A percentile compares a stretch with the other conserved stretches of the same genome.
Evolutionary conservation across 2,329 filamentous ascomycete genomes (phyloP).

Genomic region (Annulohypoxylon truncatum): DNA sequence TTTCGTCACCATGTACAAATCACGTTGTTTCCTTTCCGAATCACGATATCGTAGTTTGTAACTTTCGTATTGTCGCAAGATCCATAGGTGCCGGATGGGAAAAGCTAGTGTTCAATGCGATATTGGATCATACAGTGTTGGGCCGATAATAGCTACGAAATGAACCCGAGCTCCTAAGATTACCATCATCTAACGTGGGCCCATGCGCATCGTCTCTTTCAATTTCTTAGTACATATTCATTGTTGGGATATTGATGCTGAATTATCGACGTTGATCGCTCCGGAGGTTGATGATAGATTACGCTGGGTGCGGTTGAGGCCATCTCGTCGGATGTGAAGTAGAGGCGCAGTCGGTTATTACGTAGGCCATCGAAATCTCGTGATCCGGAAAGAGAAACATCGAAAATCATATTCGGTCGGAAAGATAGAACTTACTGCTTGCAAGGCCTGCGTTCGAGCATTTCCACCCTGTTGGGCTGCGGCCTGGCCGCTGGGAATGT

Average conservation of each 20-base stretch:
- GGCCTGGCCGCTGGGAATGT: constrained; percentile 79
- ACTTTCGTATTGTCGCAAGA: neutral
- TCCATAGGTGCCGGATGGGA: neutral
- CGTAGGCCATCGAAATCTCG: constrained; percentile 34
- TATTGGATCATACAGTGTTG: neutral
- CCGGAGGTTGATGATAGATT: neutral
- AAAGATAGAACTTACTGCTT: constrained; percentile 76
- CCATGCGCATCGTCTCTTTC: constrained; percentile 16
- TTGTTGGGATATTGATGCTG: neutral
- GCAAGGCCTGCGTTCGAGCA: constrained; percentile 73
- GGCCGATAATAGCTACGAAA: neutral
- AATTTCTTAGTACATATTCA: neutral
- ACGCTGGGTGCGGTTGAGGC: neutral
- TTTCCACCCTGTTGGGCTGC: constrained; percentile 60
- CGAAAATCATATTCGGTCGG: constrained; percentile 19
- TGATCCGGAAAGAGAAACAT: constrained; percentile 35
- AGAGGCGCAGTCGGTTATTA: constrained; percentile 16
- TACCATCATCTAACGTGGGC: neutral
- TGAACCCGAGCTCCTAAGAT: neutral
- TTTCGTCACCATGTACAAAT: constrained; percentile 23
- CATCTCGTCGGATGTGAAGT: constrained; percentile 4
- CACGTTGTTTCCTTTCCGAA: constrained; percentile 29
- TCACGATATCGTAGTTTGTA: constrained; percentile 34
- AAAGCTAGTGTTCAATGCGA: neutral
- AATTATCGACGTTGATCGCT: neutral